Percentiles rank a stretch among this genome's conserved stretches.
These are phyloP conservation scores for Poronia punctata DNA, from an alignment of 495 filamentous ascomycete species.

Conservation along the genomic window DNA sequence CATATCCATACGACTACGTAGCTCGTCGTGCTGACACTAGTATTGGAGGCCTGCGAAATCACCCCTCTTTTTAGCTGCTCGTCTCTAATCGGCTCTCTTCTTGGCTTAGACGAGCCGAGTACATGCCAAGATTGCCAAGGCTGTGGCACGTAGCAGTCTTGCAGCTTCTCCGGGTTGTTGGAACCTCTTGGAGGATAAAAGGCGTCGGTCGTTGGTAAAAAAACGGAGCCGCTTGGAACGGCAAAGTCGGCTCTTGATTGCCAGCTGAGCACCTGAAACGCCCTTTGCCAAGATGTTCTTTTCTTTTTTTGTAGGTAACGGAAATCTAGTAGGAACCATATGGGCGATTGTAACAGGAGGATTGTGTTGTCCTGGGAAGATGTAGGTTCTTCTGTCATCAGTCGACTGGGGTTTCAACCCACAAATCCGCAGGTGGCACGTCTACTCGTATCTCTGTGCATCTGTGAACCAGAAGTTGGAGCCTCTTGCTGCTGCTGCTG, in stretches of 20 bases:
- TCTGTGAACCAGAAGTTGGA: no score
- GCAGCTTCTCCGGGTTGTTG: conserved; percentile 8
- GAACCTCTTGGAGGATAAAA: not conserved
- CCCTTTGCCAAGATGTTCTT: conserved; percentile 8
- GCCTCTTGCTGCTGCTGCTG: no score
- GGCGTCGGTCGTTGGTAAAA: not conserved
- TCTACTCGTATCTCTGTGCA: no score
- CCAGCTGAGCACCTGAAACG: not conserved
- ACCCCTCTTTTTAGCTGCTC: conserved; percentile 5
- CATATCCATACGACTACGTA: not conserved
- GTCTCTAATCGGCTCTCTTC: conserved; percentile 6
- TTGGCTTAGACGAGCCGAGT: conserved; percentile 4
- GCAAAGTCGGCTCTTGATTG: conserved; percentile 6
- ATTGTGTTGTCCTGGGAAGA: no score
- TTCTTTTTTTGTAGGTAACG: conserved; percentile 1
- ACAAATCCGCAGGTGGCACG: no score
- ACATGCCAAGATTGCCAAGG: conserved; percentile 8
- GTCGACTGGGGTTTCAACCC: no score
- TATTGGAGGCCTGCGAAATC: no score
- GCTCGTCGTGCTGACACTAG: no score
- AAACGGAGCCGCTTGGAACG: not conserved
- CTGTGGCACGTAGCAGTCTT: not conserved
- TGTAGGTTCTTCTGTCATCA: no score
- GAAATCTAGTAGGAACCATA: conserved; percentile 1
- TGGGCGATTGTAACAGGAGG: no score